Conservation (phyloP, 495 filamentous ascomycete genomes). For the Chaetomium fimeti region DNA sequence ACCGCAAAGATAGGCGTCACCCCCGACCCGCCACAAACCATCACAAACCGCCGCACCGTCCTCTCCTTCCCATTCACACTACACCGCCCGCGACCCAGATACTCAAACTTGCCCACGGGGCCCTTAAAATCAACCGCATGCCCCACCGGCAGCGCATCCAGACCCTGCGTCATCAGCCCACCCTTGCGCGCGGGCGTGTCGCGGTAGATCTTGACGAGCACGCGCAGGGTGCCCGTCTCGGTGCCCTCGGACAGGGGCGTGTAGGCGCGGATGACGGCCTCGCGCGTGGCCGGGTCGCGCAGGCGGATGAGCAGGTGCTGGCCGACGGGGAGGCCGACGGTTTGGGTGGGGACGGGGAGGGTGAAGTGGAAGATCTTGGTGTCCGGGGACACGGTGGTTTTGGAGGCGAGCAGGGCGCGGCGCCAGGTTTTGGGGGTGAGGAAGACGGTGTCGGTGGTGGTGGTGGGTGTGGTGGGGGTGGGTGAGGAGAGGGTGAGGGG, state of each 20-base stretch:
- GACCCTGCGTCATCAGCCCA: constrained; percentile 81
- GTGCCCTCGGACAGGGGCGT: constrained; percentile 74
- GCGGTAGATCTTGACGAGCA: constrained; percentile 87
- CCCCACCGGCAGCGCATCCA: constrained; percentile 70
- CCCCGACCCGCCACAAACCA: constrained; percentile 88
- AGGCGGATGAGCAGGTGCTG: constrained; percentile 89
- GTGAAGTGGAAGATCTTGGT: constrained; percentile 80
- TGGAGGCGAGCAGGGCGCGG: constrained; percentile 63
- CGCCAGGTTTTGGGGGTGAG: constrained; percentile 71
- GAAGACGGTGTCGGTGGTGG: constrained; percentile 48
- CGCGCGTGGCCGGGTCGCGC: constrained; percentile 62
- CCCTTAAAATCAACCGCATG: constrained; percentile 83
- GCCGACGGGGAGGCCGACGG: constrained; percentile 77
- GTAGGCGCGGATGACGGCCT: constrained; percentile 81
- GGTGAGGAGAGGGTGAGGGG: constrained; percentile 63
- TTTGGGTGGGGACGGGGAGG: constrained; percentile 70
- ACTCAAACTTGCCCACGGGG: constrained; percentile 85
- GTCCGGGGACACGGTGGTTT: constrained; percentile 70
- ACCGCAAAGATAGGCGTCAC: constrained; percentile 94
- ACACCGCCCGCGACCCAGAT: constrained; percentile 66
- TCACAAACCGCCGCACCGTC: constrained; percentile 66
- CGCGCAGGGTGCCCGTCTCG: constrained; percentile 61
- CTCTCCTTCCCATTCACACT: constrained; percentile 59
- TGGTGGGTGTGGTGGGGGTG: constrained; percentile 56
- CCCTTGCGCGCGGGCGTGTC: constrained; percentile 53